Evolutionary conservation across 2,329 filamentous ascomycete species (phyloP).

Genomic region (Scedosporium minutisporum): DNA sequence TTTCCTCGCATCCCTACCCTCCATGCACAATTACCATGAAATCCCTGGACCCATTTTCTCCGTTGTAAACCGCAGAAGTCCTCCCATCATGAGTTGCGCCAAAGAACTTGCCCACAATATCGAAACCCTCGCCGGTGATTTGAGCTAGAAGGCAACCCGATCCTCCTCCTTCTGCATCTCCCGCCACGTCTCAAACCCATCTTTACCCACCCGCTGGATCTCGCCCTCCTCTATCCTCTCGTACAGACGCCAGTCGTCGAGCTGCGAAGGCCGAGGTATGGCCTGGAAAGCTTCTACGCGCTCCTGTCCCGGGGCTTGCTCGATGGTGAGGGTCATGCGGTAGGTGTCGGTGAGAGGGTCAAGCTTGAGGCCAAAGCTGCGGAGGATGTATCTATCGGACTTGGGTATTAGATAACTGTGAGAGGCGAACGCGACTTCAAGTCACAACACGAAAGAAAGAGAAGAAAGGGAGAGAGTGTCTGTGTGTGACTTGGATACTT

Average conservation of each 20-base stretch:
- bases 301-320: constrained; percentile 31
- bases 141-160: background rate
- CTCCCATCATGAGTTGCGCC: too few species aligned
- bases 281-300: constrained; percentile 30
- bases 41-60: too few species aligned
- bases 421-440: background rate
- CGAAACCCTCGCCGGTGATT: background rate
- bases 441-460: background rate
- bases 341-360: constrained; percentile 29
- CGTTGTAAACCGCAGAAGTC: too few species aligned
- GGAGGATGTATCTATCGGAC: constrained; percentile 34
- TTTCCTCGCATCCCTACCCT: too few species aligned
- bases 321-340: constrained; percentile 34
- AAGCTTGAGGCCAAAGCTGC: constrained; percentile 34
- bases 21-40: too few species aligned
- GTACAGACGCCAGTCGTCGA: constrained; percentile 47
- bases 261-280: constrained; percentile 43
- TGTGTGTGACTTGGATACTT: constrained; percentile 16
- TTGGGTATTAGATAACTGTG: background rate
- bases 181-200: constrained; percentile 32
- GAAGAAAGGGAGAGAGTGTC: background rate
- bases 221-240: constrained; percentile 33
- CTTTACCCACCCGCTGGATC: constrained; percentile 28
- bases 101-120: too few species aligned
- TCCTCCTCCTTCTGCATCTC: constrained; percentile 21